phyloP scores from a whole-genome alignment of 2,329 filamentous ascomycete genomes.

The Balansia obtecta region DNA sequence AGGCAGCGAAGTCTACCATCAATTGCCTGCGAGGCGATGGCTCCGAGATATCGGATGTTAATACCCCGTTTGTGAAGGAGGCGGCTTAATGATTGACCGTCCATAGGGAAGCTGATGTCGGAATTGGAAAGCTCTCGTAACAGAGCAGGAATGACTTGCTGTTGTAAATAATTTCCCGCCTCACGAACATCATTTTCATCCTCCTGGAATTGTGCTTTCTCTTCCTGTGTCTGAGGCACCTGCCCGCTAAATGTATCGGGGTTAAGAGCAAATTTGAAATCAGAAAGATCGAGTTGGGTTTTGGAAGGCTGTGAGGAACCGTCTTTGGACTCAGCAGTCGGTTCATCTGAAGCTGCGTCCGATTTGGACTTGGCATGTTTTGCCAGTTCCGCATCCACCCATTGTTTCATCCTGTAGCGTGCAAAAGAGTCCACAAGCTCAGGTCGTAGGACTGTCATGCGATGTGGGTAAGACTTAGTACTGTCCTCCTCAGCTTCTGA shows the following conservation, averaged over 20 bases:
- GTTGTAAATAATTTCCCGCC: conserved; percentile 66
- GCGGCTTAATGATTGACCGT: conserved; percentile 79
- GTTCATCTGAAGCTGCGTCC: conserved; percentile 23
- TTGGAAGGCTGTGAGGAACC: conserved; percentile 23
- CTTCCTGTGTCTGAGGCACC: conserved; percentile 75
- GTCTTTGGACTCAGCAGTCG: conserved; percentile 23
- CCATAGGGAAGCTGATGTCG: conserved; percentile 96
- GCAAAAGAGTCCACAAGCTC: conserved; percentile 83
- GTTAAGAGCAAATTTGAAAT: conserved; percentile 82
- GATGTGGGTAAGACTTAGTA: conserved; percentile 65
- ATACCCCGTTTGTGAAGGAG: conserved; percentile 94
- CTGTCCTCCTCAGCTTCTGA: conserved; percentile 29
- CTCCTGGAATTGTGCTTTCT: conserved; percentile 68
- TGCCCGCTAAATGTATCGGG: conserved; percentile 94
- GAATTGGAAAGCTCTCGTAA: conserved; percentile 80
- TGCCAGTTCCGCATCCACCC: conserved; percentile 68
- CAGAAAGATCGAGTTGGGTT: conserved; percentile 68
- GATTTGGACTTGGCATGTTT: conserved; percentile 33
- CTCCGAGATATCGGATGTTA: conserved; percentile 92
- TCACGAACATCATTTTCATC: conserved; percentile 84
- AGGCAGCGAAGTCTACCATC: conserved; percentile 66
- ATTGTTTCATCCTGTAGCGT: conserved; percentile 77
- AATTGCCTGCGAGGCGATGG: conserved; percentile 58
- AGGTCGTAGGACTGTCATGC: conserved; percentile 86
- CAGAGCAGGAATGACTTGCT: conserved; percentile 71